Base-by-base conservation (phyloP, 1,284 basidiomycete genomes). In the Salmacisia buchloeana region DNA sequence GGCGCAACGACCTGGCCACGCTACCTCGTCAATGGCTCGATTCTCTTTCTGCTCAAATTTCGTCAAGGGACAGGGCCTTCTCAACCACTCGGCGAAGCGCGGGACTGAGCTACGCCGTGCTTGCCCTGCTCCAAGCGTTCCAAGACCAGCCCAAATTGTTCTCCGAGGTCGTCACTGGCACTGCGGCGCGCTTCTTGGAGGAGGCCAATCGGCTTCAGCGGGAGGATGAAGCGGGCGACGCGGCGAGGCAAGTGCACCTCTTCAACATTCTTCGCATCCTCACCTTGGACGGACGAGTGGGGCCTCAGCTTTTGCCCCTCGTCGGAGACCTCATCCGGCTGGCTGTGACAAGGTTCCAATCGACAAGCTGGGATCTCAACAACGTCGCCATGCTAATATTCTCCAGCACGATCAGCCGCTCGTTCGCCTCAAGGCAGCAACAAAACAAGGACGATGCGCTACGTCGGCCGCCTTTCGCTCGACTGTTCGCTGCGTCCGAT, bases 321-420 rank as follows among this genome's bases (percentile, higher is more conserved):
- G 64, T 78, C 29, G 79, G 77, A 25, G 60, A 70, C 15, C 71
- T 75, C 29, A 76, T 81, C 45, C 65, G 74, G 23, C 41, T 80
- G 25, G 71, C 78, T 12, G 75, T 81, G 62, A 65, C 71, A 33
- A 69, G 74, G 39, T 81, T 81, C 65, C 69, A 65, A 31, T 80
- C 79, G 15, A 59, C 69, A 13, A 72, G 73, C 67, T 81, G 80
- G 80, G 73, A 76, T 57, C 65, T 78, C 34, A 77, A 80, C 54
- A 81, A 81, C 64, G 80, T 76, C 52, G 73, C 76, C 39, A 77
- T 80, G 74, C 79, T 81, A 75, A 73, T 80, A 29, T 81, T 76
- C 49, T 71, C 76, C 12, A 70, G 76, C 2, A 72, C 80, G 31
- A 65, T 72, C 61, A 77, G 69, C 36, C 74, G 79, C 25, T 69